Evolutionary conservation across 1,139 yeast species (phyloP).

Genomic region (Saccharomyces hybrid): DNA sequence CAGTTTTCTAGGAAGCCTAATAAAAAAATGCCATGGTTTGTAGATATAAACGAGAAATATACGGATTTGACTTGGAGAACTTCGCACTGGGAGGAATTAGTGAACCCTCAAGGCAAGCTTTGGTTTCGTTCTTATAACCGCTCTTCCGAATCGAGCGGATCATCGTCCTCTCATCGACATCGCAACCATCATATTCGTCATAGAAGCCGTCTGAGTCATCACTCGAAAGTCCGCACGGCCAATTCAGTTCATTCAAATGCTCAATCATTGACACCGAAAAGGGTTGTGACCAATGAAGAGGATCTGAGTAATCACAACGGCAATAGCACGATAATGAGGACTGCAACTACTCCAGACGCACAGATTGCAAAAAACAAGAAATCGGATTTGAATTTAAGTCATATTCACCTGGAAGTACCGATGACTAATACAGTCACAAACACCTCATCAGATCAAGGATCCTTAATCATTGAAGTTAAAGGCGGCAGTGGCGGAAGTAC

Average conservation of each 20-base stretch:
- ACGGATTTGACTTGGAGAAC: constrained; percentile 62
- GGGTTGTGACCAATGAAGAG: not conserved
- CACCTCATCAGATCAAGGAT: not conserved
- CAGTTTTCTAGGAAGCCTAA: constrained; percentile 26
- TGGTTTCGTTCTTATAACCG: constrained; percentile 44
- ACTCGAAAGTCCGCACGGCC: not conserved
- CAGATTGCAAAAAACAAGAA: not conserved
- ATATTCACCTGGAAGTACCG: not conserved
- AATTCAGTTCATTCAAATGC: not conserved
- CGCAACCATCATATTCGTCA: constrained; percentile 11
- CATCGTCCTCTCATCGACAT: not conserved
- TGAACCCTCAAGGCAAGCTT: constrained; percentile 45
- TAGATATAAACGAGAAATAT: constrained; percentile 55
- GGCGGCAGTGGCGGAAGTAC: not conserved
- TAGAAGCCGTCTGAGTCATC: constrained; percentile 1
- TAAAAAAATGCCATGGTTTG: constrained; percentile 46
- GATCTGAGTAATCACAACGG: not conserved
- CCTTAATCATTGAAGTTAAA: not conserved
- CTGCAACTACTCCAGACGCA: not conserved
- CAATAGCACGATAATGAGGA: not conserved
- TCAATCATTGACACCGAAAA: not conserved
- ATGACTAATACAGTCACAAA: not conserved
- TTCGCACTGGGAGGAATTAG: constrained; percentile 56
- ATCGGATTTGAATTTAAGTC: not conserved
- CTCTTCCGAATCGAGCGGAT: constrained; percentile 4